phyloP scores from a whole-genome alignment of 2,329 filamentous ascomycete genomes.

The Pseudohalonectria lignicola region DNA sequence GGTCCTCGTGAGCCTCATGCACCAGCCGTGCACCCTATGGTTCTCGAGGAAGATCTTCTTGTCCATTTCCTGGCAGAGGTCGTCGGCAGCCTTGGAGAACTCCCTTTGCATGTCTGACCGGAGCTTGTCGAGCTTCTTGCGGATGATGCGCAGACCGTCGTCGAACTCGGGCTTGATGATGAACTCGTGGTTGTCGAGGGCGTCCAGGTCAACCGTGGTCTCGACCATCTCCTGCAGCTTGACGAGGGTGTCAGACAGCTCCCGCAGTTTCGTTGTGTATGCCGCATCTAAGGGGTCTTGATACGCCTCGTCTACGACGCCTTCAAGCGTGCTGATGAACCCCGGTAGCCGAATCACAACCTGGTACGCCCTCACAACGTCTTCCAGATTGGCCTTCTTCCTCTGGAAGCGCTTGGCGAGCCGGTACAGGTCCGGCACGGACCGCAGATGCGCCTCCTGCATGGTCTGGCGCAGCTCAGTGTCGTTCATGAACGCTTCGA shows the following conservation, averaged over 20 bases:
- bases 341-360: slow-evolving; percentile 85
- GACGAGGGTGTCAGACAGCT: slow-evolving; percentile 65
- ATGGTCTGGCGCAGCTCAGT: slow-evolving; percentile 90
- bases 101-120: slow-evolving; percentile 75
- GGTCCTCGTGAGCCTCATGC: slow-evolving; percentile 82
- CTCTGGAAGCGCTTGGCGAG: slow-evolving; percentile 92
- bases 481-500: slow-evolving; percentile 88
- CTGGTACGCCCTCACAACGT: slow-evolving; percentile 92
- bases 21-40: slow-evolving; percentile 92
- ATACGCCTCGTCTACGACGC: slow-evolving; percentile 91
- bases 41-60: slow-evolving; percentile 98
- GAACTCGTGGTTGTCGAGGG: slow-evolving; percentile 93
- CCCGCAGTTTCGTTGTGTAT: slow-evolving; percentile 74
- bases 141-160: slow-evolving; percentile 75
- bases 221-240: slow-evolving; percentile 97
- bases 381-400: slow-evolving; percentile 81
- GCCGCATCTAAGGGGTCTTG: slow-evolving; percentile 75
- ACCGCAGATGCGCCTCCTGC: slow-evolving; percentile 89
- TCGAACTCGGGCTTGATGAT: slow-evolving; percentile 99
- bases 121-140: slow-evolving; percentile 80
- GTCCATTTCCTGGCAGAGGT: slow-evolving; percentile 84
- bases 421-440: slow-evolving; percentile 88
- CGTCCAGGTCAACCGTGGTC: slow-evolving; percentile 91
- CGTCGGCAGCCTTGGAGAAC: slow-evolving; percentile 63
- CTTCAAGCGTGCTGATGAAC: slow-evolving; percentile 80